Conservation (phyloP, 345 rosid species). For the Populus deltoides region DNA sequence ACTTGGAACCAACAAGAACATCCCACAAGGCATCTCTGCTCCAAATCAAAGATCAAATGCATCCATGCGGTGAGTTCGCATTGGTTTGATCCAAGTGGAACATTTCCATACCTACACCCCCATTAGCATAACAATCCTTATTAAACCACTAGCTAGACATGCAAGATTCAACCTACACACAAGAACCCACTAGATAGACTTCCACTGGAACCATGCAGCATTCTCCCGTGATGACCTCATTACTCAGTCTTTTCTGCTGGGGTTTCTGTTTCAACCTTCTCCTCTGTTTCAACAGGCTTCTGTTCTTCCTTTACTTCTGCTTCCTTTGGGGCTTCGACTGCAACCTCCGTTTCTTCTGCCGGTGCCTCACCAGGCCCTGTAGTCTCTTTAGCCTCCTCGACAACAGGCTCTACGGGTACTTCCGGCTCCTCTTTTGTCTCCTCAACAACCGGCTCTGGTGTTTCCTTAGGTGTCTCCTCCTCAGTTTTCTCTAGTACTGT, state of each 20-base stretch:
- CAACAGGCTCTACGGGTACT: not conserved
- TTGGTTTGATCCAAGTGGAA: not conserved
- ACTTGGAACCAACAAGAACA: not conserved
- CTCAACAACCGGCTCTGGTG: constrained; percentile 18
- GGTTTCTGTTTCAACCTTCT: constrained; percentile 19
- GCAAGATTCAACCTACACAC: no score
- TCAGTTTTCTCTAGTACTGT: constrained; percentile 18
- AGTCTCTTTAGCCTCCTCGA: constrained; percentile 23
- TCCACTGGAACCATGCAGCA: not conserved
- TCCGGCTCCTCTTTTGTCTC: constrained; percentile 5
- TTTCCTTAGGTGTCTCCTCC: constrained; percentile 30
- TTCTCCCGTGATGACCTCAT: not conserved
- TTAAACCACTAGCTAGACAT: not conserved
- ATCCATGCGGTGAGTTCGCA: constrained; percentile 1
- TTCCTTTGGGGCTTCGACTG: constrained; percentile 30
- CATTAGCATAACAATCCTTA: not conserved
- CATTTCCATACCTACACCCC: not conserved
- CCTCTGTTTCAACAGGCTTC: constrained; percentile 14
- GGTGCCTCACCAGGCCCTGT: not conserved
- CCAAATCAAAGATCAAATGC: not conserved
- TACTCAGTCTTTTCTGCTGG: constrained; percentile 31
- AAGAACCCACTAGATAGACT: not conserved
- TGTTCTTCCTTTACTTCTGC: constrained; percentile 29
- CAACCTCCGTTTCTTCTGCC: constrained; percentile 11
- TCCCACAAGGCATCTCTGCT: not conserved